Evolutionary conservation across 352 stramenopile genomes (phyloP).

Genomic region (Phytophthora tubulina): DNA sequence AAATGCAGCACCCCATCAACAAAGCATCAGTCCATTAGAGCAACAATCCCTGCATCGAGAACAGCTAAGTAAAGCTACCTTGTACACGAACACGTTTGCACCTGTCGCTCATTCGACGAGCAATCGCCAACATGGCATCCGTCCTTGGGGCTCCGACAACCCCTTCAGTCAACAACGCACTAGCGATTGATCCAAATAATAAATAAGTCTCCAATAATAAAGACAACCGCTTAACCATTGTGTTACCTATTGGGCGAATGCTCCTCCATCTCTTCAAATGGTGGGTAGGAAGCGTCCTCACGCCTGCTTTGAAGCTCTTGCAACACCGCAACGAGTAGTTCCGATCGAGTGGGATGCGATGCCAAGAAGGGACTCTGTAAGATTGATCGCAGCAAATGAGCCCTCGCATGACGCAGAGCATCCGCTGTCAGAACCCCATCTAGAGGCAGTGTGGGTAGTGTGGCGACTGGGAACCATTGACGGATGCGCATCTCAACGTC

Average conservation of each 20-base stretch:
- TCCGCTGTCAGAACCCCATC: constrained; percentile 21
- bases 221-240: not conserved
- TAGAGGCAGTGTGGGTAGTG: constrained; percentile 50
- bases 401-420: constrained; percentile 28
- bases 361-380: constrained; percentile 63
- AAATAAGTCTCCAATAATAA: constrained; percentile 1
- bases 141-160: constrained; percentile 30
- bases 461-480: constrained; percentile 45
- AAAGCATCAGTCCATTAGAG: constrained; percentile 1
- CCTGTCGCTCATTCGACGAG: constrained; percentile 39
- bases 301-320: constrained; percentile 34
- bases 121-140: constrained; percentile 44
- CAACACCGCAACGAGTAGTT: constrained; percentile 48
- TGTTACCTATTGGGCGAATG: constrained; percentile 26
- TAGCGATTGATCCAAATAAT: constrained; percentile 14
- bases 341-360: constrained; percentile 54
- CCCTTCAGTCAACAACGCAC: constrained; percentile 40
- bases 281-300: constrained; percentile 9
- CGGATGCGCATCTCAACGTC: constrained; percentile 39
- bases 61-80: constrained; percentile 36
- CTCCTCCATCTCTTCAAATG: constrained; percentile 19
- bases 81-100: constrained; percentile 48
- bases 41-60: not conserved
- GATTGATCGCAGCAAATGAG: constrained; percentile 54
- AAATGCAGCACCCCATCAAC: not conserved